phyloP scores from a whole-genome alignment of 2,329 filamentous ascomycete species.

The Cladosporium sp. region DNA sequence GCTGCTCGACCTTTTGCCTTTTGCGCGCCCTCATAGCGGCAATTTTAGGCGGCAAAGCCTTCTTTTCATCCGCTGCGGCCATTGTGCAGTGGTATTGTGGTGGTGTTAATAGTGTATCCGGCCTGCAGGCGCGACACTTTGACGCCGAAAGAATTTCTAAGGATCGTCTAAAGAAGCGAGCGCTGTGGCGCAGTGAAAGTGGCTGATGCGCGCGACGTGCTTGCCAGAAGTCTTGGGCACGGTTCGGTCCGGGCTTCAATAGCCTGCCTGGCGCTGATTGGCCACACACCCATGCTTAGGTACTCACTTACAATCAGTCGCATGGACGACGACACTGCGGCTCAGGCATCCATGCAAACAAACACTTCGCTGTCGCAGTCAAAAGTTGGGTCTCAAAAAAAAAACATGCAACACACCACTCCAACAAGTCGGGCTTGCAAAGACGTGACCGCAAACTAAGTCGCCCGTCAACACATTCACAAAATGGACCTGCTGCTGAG shows the following conservation, averaged over 20 bases:
- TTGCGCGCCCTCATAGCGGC: conserved; percentile 45
- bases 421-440: background rate
- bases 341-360: conserved; percentile 17
- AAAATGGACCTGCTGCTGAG: conserved; percentile 71
- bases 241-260: background rate
- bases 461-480: conserved; percentile 11
- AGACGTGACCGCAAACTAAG: background rate
- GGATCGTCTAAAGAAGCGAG: conserved; percentile 1
- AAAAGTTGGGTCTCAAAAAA: background rate
- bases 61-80: conserved; percentile 35
- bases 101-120: background rate
- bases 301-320: conserved; percentile 5
- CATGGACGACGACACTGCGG: conserved; percentile 1
- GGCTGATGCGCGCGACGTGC: background rate
- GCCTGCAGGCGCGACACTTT: background rate
- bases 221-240: background rate
- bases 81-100: conserved; percentile 18
- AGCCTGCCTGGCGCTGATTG: conserved; percentile 3
- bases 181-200: conserved; percentile 8
- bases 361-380: background rate
- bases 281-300: conserved; percentile 2
- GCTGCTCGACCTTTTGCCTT: conserved; percentile 42
- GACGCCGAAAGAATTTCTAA: conserved; percentile 7
- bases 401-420: background rate
- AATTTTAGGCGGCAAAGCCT: conserved; percentile 41